These are phyloP conservation scores for Sclerotinia spermophila DNA, from an alignment of 2,329 filamentous ascomycete genomes.

Conservation along the genomic window DNA sequence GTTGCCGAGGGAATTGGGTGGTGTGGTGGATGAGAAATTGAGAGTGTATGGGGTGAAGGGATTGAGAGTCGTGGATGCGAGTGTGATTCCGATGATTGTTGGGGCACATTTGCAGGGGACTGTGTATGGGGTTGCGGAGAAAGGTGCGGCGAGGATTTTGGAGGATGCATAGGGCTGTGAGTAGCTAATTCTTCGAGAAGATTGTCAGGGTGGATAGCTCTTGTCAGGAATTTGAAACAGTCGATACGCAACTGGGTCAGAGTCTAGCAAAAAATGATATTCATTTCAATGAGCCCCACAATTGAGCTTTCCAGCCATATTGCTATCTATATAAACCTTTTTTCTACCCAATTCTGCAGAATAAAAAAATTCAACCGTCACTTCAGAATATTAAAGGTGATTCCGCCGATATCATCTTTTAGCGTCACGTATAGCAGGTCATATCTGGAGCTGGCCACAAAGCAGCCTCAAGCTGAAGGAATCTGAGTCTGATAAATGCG, in stretches of 20 bases:
- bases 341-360: background rate
- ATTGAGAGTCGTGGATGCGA: constrained; percentile 31
- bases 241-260: fast-evolving
- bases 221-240: too few species aligned
- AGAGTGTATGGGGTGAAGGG: constrained; percentile 32
- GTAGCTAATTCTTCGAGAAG: fast-evolving
- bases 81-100: constrained; percentile 31
- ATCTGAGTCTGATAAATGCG: background rate
- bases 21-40: constrained; percentile 31
- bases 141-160: constrained; percentile 16
- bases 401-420: background rate
- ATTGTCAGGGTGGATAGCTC: too few species aligned
- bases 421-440: background rate
- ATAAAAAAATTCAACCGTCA: background rate
- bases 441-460: background rate
- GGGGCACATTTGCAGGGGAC: constrained; percentile 28
- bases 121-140: constrained; percentile 33
- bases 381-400: background rate
- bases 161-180: background rate
- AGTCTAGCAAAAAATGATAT: background rate
- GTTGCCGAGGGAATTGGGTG: constrained; percentile 16
- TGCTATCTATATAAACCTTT: background rate
- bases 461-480: too few species aligned
- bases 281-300: background rate
- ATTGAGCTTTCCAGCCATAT: background rate